A percentile compares a stretch with the other conserved stretches of the same genome.
Evolutionary conservation across 129 eudicot species (phyloP).

Genomic region (Artemisia argyi): DNA sequence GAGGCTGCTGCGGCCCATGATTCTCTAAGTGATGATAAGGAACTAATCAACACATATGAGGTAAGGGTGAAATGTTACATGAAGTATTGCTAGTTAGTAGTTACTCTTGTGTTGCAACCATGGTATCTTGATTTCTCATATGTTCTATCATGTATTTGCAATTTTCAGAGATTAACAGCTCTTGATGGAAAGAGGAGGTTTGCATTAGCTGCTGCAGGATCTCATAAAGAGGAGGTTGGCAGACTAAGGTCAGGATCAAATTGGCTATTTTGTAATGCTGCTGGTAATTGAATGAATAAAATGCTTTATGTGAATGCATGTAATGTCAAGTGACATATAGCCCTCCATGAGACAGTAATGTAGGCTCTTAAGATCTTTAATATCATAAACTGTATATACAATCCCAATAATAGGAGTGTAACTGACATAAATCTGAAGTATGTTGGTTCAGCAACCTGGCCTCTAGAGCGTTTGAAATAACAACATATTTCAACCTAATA

Average conservation of each 20-base stretch:
- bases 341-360: too few relatives aligned
- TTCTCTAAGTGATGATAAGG: constrained; percentile 89
- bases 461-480: too few relatives aligned
- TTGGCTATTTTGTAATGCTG: too few relatives aligned
- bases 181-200: constrained; percentile 97
- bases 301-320: constrained; percentile 16
- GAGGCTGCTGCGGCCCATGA: constrained; percentile 96
- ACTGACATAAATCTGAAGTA: too few relatives aligned
- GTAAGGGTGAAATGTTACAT: constrained; percentile 38
- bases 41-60: constrained; percentile 92
- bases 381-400: too few relatives aligned
- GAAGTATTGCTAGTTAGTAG: neutral
- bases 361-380: too few relatives aligned
- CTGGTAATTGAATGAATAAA: neutral
- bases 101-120: neutral
- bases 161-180: constrained; percentile 83
- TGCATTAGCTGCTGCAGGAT: constrained; percentile 94
- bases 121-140: constrained; percentile 4
- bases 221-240: constrained; percentile 98
- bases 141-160: constrained; percentile 13
- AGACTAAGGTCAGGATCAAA: constrained; percentile 74
- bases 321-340: too few relatives aligned
- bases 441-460: too few relatives aligned
- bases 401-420: too few relatives aligned
- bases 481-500: too few relatives aligned